Evolutionary conservation across 225 moss, liverwort and hornwort genomes (phyloP).

Genomic region (Rhytidiadelphus loreus): DNA sequence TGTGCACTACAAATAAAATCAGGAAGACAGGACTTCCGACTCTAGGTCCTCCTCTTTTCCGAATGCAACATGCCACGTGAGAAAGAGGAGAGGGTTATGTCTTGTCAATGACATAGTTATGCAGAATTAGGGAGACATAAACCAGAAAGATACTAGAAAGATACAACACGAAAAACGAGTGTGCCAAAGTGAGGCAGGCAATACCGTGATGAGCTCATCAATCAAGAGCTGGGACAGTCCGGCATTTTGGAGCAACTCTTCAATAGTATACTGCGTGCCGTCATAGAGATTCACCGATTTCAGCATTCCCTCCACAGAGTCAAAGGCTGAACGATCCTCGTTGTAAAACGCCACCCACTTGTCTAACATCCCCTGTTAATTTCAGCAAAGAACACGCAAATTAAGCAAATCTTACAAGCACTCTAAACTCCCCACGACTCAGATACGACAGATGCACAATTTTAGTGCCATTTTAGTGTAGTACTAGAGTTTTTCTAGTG

Average conservation of each 20-base stretch:
- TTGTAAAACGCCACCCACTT: slow-evolving; percentile 54
- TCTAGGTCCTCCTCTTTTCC: background rate
- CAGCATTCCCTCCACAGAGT: slow-evolving; percentile 62
- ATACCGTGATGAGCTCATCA: slow-evolving; percentile 81
- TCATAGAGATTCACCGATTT: slow-evolving; percentile 62
- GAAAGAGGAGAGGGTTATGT: background rate
- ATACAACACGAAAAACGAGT: background rate
- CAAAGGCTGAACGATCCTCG: slow-evolving; percentile 48
- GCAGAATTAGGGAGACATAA: background rate
- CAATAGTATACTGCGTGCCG: slow-evolving; percentile 45
- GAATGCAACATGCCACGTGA: background rate
- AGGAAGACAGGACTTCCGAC: background rate
- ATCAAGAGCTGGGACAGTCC: slow-evolving; percentile 68
- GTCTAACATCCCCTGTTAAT: slow-evolving; percentile 49
- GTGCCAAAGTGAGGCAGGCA: background rate
- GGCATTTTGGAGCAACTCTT: slow-evolving; percentile 47
- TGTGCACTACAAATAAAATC: background rate
- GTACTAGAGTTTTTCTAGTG: no score
- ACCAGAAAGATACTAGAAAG: background rate
- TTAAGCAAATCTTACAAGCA: background rate
- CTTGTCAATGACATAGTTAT: background rate
- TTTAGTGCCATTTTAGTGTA: background rate
- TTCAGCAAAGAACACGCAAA: background rate
- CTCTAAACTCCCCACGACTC: background rate
- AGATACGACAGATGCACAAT: background rate